Conservation (phyloP, 1,284 basidiomycete genomes). For the Cerioporus squamosus region DNA sequence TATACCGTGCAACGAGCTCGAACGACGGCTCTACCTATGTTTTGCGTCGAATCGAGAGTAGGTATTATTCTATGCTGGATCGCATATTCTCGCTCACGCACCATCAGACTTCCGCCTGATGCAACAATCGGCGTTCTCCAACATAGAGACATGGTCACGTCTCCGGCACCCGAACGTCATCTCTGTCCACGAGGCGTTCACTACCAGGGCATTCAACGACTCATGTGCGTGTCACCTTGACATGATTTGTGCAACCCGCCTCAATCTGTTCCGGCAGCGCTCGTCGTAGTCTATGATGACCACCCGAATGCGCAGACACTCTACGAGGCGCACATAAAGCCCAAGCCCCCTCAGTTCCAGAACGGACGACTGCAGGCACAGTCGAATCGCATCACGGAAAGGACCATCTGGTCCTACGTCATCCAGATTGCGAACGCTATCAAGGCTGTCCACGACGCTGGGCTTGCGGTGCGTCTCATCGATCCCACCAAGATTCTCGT, state of each 20-base stretch:
- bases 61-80: conserved; percentile 31
- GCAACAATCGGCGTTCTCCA: conserved; percentile 81
- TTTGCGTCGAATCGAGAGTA: conserved; percentile 87
- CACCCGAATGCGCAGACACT: conserved; percentile 88
- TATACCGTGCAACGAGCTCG: conserved; percentile 84
- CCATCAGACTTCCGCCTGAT: conserved; percentile 80
- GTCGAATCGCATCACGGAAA: conserved; percentile 64
- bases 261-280: conserved; percentile 52
- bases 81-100: conserved; percentile 1
- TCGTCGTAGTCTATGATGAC: conserved; percentile 94
- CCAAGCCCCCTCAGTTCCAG: conserved; percentile 48
- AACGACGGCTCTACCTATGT: conserved; percentile 83
- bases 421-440: conserved; percentile 90
- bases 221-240: conserved; percentile 63
- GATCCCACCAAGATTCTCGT: conserved; percentile 90
- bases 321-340: conserved; percentile 69
- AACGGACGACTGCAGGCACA: conserved; percentile 48
- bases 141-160: conserved; percentile 88
- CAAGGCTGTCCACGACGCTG: conserved; percentile 83
- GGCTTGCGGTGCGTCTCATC: conserved; percentile 83
- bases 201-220: conserved; percentile 92
- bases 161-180: conserved; percentile 91
- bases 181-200: conserved; percentile 91
- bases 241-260: background rate
- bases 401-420: conserved; percentile 93